A percentile compares a stretch with the other conserved stretches of the same genome.
These are phyloP conservation scores for Didymella pomorum DNA, from an alignment of 2,329 filamentous ascomycete species.

Conservation along the genomic window DNA sequence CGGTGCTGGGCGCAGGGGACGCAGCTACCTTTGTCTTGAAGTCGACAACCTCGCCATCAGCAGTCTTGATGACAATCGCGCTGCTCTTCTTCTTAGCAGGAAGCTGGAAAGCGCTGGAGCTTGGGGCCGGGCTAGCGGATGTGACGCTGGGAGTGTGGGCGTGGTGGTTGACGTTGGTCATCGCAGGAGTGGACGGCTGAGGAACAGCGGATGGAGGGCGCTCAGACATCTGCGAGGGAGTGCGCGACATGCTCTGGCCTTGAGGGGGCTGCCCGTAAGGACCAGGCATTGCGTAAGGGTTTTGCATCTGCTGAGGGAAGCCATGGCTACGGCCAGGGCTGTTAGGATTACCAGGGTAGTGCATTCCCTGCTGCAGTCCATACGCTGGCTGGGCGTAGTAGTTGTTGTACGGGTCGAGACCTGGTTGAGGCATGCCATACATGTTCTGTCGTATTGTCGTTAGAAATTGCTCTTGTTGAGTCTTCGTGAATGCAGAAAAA, in stretches of 20 bases:
- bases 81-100: constrained; percentile 70
- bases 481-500: constrained; percentile 72
- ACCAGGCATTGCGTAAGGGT: constrained; percentile 58
- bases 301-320: constrained; percentile 57
- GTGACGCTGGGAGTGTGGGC: constrained; percentile 64
- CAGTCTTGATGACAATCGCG: constrained; percentile 84
- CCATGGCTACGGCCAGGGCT: constrained; percentile 56
- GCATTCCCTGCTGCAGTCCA: constrained; percentile 56
- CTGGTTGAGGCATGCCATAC: constrained; percentile 63
- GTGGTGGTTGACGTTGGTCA: constrained; percentile 54
- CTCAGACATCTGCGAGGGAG: constrained; percentile 63
- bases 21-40: constrained; percentile 57
- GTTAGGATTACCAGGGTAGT: constrained; percentile 55
- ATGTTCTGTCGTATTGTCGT: constrained; percentile 71
- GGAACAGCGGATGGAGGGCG: constrained; percentile 67
- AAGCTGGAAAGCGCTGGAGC: constrained; percentile 68
- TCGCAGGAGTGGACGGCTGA: constrained; percentile 65
- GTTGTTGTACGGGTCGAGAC: constrained; percentile 52
- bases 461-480: constrained; percentile 77
- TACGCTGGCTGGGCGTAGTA: constrained; percentile 59
- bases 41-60: constrained; percentile 77
- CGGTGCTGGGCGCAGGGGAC: constrained; percentile 51
- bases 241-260: constrained; percentile 72
- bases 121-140: constrained; percentile 67
- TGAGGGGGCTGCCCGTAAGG: constrained; percentile 65